A percentile compares a stretch with the other conserved stretches of the same genome.
phyloP scores from a whole-genome alignment of 1,139 yeast species.

The Kazachstania sp. region DNA sequence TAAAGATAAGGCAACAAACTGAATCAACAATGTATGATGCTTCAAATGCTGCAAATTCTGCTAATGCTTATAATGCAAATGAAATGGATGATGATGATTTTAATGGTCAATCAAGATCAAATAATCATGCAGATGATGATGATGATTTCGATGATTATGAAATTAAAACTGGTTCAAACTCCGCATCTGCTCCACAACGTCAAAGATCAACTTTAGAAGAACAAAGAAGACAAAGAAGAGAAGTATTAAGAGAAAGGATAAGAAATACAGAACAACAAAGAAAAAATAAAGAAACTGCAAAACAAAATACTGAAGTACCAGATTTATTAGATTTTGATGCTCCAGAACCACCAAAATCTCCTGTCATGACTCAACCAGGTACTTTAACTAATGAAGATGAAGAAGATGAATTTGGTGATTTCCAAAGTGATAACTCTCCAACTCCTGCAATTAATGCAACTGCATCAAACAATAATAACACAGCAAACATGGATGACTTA shows the following conservation, averaged over 20 bases:
- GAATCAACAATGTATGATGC: conserved; percentile 18
- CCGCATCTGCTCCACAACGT: conserved; percentile 9
- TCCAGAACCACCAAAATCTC: background rate
- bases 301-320: conserved; percentile 9
- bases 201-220: conserved; percentile 25
- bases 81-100: conserved; percentile 1
- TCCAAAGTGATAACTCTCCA: conserved; percentile 25
- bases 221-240: conserved; percentile 32
- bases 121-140: conserved; percentile 16
- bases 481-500: conserved; percentile 10
- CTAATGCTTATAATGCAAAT: conserved; percentile 2
- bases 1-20: conserved; percentile 23
- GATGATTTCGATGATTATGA: conserved; percentile 10
- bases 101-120: background rate
- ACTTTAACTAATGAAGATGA: conserved; percentile 14
- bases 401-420: conserved; percentile 33
- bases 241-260: conserved; percentile 28
- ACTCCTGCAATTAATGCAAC: background rate
- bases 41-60: conserved; percentile 8
- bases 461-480: conserved; percentile 5
- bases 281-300: conserved; percentile 13
- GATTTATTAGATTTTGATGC: conserved; percentile 18
- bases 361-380: background rate
- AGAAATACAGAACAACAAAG: conserved; percentile 28
- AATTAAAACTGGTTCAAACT: background rate